Evolutionary conservation across 805 yeast species (phyloP).

Genomic region (Wickerhamomyces pijperi): DNA sequence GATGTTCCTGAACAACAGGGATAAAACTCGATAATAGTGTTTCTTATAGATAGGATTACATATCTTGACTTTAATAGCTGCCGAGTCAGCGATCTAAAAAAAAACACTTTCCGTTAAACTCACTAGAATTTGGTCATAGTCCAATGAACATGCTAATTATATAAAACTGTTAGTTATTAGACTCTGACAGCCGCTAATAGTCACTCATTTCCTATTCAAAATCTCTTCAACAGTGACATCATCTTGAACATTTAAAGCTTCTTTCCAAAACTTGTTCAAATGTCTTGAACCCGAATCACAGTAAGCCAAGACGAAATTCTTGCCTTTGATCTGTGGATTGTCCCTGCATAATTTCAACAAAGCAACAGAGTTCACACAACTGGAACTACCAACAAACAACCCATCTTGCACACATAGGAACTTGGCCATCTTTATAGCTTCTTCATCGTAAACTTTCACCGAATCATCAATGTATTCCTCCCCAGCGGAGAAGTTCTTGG

Average conservation of each 20-base stretch:
- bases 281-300: slow-evolving; percentile 93
- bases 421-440: slow-evolving; percentile 85
- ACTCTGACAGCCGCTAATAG: too few species aligned
- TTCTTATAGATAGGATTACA: too few species aligned
- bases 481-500: slow-evolving; percentile 69
- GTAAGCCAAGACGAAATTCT: slow-evolving; percentile 70
- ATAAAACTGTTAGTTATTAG: too few species aligned
- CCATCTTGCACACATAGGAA: slow-evolving; percentile 77
- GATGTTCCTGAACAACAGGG: too few species aligned
- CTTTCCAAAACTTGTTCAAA: slow-evolving; percentile 84
- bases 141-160: too few species aligned
- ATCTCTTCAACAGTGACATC: slow-evolving; percentile 25
- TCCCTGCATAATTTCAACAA: slow-evolving; percentile 50
- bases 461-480: slow-evolving; percentile 68
- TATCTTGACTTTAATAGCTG: too few species aligned
- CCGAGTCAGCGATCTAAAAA: too few species aligned
- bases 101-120: too few species aligned
- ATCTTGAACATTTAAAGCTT: slow-evolving; percentile 31
- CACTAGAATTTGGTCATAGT: too few species aligned
- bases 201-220: too few species aligned
- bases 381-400: slow-evolving; percentile 80
- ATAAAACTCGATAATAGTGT: neutral
- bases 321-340: slow-evolving; percentile 32
- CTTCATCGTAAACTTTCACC: slow-evolving; percentile 63
- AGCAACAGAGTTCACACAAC: slow-evolving; percentile 92